Evolutionary conservation across 169 alveolate species (phyloP).

Genomic region (Amoebophrya sp.): DNA sequence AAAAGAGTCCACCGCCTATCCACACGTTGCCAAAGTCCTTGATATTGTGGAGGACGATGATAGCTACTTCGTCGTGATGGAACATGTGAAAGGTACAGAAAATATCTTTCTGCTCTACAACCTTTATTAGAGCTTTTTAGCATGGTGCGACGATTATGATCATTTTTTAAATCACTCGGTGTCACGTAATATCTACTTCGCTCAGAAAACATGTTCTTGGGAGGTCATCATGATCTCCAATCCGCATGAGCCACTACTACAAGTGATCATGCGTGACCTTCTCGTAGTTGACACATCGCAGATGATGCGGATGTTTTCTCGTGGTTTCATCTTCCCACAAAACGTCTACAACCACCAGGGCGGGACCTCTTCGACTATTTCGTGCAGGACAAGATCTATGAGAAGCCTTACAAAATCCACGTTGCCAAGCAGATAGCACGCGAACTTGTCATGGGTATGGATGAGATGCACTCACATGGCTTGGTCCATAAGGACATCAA

Average conservation of each 20-base stretch:
- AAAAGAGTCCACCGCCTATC: not conserved
- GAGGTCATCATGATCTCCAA: not conserved
- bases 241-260: not conserved
- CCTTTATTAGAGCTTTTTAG: no score
- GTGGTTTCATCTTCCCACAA: no score
- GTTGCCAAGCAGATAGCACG: not conserved
- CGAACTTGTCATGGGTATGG: not conserved
- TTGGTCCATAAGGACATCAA: slow-evolving; percentile 30
- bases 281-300: no score
- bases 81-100: not conserved
- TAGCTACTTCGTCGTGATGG: slow-evolving; percentile 19
- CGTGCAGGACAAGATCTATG: slow-evolving; percentile 2
- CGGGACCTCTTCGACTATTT: not conserved
- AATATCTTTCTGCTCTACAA: not conserved
- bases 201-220: not conserved
- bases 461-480: slow-evolving; percentile 33
- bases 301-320: no score
- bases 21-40: not conserved
- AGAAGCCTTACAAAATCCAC: not conserved
- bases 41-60: not conserved
- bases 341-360: not conserved
- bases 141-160: no score
- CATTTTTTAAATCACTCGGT: no score
- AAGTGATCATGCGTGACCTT: not conserved
- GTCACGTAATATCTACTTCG: no score